phyloP scores from a whole-genome alignment of 1,139 yeast genomes.

The Chernovozyma aurita region DNA sequence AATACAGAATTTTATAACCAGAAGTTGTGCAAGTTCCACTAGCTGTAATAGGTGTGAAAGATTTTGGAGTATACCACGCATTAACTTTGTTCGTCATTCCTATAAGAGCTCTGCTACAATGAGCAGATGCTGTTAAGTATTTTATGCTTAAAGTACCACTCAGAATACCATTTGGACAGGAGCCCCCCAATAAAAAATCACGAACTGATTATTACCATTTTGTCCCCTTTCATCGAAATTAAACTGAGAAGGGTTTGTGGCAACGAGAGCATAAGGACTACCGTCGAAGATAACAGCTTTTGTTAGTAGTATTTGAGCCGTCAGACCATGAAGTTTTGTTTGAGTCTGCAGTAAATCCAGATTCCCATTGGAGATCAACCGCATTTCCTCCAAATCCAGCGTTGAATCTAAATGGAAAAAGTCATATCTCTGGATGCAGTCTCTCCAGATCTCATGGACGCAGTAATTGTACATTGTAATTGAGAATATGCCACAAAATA shows the following conservation, averaged over 20 bases:
- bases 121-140: slow-evolving; percentile 10
- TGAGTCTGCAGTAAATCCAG: slow-evolving; percentile 17
- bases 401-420: slow-evolving; percentile 18
- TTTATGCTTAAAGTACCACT: slow-evolving; percentile 19
- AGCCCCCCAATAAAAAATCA: slow-evolving; percentile 15
- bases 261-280: slow-evolving; percentile 2
- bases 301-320: slow-evolving; percentile 20
- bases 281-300: slow-evolving; percentile 13
- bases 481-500: slow-evolving; percentile 19
- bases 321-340: slow-evolving; percentile 26
- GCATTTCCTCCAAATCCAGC: slow-evolving; percentile 20
- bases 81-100: slow-evolving; percentile 20
- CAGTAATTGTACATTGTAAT: slow-evolving; percentile 21
- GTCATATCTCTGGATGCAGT: slow-evolving; percentile 22
- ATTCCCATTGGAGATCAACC: slow-evolving; percentile 19
- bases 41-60: slow-evolving; percentile 4
- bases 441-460: slow-evolving; percentile 10
- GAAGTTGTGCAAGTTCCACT: slow-evolving; percentile 15
- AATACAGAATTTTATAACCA: slow-evolving; percentile 12
- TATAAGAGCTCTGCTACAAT: slow-evolving; percentile 19
- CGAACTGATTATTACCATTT: too few relatives aligned
- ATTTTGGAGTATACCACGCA: slow-evolving; percentile 18
- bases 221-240: slow-evolving; percentile 8
- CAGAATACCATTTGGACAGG: slow-evolving; percentile 21
- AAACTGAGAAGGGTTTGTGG: background rate